phyloP scores from a whole-genome alignment of 2,329 filamentous ascomycete species.

The Chalara sp. region DNA sequence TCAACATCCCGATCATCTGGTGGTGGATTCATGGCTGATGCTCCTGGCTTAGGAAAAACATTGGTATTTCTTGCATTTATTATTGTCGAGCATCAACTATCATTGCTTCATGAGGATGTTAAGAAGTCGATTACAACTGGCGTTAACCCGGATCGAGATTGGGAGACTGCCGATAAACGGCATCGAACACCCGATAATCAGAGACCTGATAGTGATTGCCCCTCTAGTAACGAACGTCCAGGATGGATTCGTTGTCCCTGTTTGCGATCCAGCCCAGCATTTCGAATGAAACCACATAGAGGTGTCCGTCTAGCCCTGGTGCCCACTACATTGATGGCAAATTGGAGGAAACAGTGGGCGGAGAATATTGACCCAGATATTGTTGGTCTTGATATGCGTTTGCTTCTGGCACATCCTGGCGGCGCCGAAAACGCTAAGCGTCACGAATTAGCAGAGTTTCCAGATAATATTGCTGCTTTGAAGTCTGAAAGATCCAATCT shows the following conservation, averaged over 20 bases:
- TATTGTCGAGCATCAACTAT: conserved; percentile 16
- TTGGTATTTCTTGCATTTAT: conserved; percentile 40
- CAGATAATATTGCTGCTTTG: not conserved
- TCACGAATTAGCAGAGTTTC: not conserved
- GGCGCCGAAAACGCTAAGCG: not conserved
- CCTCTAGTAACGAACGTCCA: not conserved
- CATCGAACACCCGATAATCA: conserved; percentile 3
- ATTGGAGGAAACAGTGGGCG: conserved; percentile 14
- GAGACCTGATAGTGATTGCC: conserved; percentile 2
- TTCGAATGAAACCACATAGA: conserved; percentile 7
- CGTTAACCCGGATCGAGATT: no score
- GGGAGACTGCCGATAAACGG: not conserved
- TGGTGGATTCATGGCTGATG: conserved; percentile 50
- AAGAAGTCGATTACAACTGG: not conserved
- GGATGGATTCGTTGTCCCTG: conserved; percentile 18
- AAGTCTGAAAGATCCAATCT: not conserved
- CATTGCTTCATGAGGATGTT: conserved; percentile 9
- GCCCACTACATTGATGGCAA: conserved; percentile 9
- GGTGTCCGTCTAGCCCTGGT: conserved; percentile 15
- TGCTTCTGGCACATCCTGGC: conserved; percentile 9
- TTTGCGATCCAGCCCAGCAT: conserved; percentile 4
- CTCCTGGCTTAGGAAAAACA: conserved; percentile 52
- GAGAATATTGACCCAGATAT: conserved; percentile 9
- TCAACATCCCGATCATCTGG: conserved; percentile 40
- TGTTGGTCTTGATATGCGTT: conserved; percentile 5